A percentile compares a stretch with the other conserved stretches of the same genome.
Conservation (phyloP, 441 rosid genomes). For the Mallotus japonicus region DNA sequence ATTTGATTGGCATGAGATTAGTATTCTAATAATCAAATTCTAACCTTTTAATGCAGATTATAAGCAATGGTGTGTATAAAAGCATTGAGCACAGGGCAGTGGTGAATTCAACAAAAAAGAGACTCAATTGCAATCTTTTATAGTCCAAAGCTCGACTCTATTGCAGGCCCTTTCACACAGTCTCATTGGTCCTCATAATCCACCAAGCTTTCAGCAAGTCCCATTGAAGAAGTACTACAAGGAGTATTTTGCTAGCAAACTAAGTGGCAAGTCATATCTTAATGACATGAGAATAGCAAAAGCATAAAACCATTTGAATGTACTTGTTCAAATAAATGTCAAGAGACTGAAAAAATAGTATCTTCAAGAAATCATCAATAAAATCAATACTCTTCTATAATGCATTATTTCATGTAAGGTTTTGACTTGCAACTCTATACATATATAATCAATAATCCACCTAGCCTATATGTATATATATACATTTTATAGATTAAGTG, state of each 20-base stretch:
- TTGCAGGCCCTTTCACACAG: conserved; percentile 41
- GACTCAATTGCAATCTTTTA: conserved; percentile 43
- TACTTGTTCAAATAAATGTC: too few relatives aligned
- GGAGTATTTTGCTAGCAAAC: conserved; percentile 37
- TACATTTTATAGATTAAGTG: too few relatives aligned
- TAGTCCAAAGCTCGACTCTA: conserved; percentile 31
- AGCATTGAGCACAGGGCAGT: conserved; percentile 51
- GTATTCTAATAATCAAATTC: too few relatives aligned
- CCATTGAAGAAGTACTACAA: conserved; percentile 36
- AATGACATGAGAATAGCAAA: conserved; percentile 32
- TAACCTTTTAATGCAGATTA: conserved; percentile 26
- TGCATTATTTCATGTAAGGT: too few relatives aligned
- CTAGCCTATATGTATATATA: too few relatives aligned
- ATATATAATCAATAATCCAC: too few relatives aligned
- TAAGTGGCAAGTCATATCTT: conserved; percentile 41
- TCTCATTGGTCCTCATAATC: conserved; percentile 27
- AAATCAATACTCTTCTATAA: too few relatives aligned
- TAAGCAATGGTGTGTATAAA: conserved; percentile 45
- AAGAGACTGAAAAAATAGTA: too few relatives aligned
- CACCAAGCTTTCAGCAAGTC: conserved; percentile 32
- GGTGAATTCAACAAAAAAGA: conserved; percentile 39
- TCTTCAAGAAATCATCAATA: too few relatives aligned
- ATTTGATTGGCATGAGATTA: too few relatives aligned
- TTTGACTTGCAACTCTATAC: too few relatives aligned
- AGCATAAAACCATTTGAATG: not conserved